Percentiles rank a stretch among this genome's conserved stretches.
Evolutionary conservation across 495 filamentous ascomycete genomes (phyloP).

Genomic region (Daldinia childiae): DNA sequence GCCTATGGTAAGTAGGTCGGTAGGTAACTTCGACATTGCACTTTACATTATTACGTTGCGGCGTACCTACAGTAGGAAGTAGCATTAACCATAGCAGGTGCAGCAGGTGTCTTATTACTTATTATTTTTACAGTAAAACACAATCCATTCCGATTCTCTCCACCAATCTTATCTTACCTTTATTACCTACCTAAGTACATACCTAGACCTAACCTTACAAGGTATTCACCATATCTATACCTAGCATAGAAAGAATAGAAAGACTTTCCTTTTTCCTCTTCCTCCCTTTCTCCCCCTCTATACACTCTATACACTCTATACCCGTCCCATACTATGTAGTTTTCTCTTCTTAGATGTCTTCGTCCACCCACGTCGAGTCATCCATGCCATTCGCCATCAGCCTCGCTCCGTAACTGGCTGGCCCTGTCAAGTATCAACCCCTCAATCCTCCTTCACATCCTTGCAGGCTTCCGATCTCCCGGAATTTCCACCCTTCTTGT

Average conservation of each 20-base stretch:
- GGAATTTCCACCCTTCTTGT: slow-evolving; percentile 43
- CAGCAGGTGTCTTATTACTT: background rate
- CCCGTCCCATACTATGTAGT: slow-evolving; percentile 21
- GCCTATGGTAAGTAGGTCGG: background rate
- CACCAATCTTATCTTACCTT: slow-evolving; percentile 4
- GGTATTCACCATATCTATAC: too few species aligned
- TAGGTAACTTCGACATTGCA: background rate
- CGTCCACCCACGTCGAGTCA: slow-evolving; percentile 29
- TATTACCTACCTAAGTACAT: background rate
- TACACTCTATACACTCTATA: slow-evolving; percentile 11
- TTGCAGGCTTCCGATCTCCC: slow-evolving; percentile 48
- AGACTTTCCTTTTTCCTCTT: background rate
- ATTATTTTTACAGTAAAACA: slow-evolving; percentile 1
- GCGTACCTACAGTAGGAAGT: slow-evolving; percentile 12
- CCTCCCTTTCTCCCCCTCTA: background rate
- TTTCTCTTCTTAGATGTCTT: background rate
- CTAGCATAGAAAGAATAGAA: slow-evolving; percentile 3
- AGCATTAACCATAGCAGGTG: background rate
- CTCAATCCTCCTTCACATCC: slow-evolving; percentile 41
- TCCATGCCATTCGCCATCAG: slow-evolving; percentile 28
- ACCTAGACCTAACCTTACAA: too few species aligned
- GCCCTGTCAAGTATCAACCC: slow-evolving; percentile 40
- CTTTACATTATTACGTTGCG: background rate
- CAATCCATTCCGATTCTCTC: background rate
- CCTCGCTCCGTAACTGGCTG: slow-evolving; percentile 36